Evolutionary conservation across 1,284 basidiomycete species (phyloP).

Genomic region (Wolfiporia cocos): DNA sequence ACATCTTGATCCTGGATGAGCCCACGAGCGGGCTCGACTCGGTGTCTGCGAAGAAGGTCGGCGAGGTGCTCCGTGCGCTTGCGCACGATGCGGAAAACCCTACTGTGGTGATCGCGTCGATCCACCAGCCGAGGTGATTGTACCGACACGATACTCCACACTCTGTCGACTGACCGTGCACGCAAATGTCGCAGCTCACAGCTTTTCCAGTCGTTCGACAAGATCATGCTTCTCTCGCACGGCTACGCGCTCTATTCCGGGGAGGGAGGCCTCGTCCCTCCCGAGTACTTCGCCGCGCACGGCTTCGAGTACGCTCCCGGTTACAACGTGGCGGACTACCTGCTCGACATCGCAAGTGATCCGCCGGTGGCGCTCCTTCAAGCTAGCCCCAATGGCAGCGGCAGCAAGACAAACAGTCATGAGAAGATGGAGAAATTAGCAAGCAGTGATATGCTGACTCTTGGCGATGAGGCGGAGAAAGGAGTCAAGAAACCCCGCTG

Average conservation of each 20-base stretch:
- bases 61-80: conserved; percentile 69
- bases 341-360: conserved; percentile 79
- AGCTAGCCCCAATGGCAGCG: conserved; percentile 1
- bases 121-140: conserved; percentile 77
- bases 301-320: conserved; percentile 51
- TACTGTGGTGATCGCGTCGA: conserved; percentile 79
- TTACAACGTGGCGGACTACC: conserved; percentile 87
- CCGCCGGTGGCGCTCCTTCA: conserved; percentile 41
- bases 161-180: not conserved
- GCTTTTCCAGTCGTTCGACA: conserved; percentile 80
- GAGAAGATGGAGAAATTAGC: conserved; percentile 6
- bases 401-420: conserved; percentile 1
- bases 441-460: conserved; percentile 8
- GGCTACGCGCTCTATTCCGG: conserved; percentile 82
- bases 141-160: not conserved
- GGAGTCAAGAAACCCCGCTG: conserved; percentile 2
- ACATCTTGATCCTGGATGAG: conserved; percentile 79
- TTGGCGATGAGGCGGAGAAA: conserved; percentile 9
- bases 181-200: conserved; percentile 47
- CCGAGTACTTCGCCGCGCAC: conserved; percentile 51
- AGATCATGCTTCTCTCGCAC: conserved; percentile 71
- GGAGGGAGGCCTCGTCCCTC: conserved; percentile 60
- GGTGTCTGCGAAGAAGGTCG: conserved; percentile 77
- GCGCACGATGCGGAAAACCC: conserved; percentile 63
- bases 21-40: conserved; percentile 82